Evolutionary conservation across 306 rosid genomes (phyloP), one percentile per base, ranked within the genome.

Genomic region (Rubus idaeus): DNA sequence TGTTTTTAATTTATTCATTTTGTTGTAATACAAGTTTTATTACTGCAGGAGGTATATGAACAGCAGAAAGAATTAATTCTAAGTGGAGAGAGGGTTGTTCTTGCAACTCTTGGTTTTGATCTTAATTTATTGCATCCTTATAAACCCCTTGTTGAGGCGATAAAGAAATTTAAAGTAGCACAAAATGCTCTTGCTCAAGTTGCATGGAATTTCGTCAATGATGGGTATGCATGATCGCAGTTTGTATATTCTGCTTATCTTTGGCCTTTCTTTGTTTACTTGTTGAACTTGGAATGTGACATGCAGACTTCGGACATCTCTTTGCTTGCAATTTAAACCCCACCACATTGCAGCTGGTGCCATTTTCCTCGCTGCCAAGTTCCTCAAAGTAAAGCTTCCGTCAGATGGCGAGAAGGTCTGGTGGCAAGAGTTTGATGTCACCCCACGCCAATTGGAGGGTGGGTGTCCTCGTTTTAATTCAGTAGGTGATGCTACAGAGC

Each of bases 361-460:
- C 84, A 90, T 95, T 86, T 95, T 92, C 81, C 99, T 95, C 71
- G 99, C 99, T 74, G 99, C 99, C 84, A 95, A 92, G 86, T 92
- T 95, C 85, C 96, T 95, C 65, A 92, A 92, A 87, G 99, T 95
- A 80, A 92, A 92, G 85, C 97, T 95, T 76, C 98, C 98, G n/a
- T 87, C 96, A 46, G 97, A 95, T 81, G 98, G 98, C 75, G 98
- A 95, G 90, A 95, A 89, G 91, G 93, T 92, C 75, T 95, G 98
- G 98, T 95, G 98, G 98, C 98, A 92, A 84, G 98, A 95, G 87
- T 90, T 95, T 82, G 98, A 95, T 78, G 97, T 95, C 87, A 95
- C 95, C 81, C 97, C 98, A 78, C 97, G 98, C 81, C 97, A 95
- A 81, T 89, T 95, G 96, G 99, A 95, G 94, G 99, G 99, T 95